These are phyloP conservation scores for Tricholoma sp. DNA, from an alignment of 768 basidiomycete species.

Conservation along the genomic window DNA sequence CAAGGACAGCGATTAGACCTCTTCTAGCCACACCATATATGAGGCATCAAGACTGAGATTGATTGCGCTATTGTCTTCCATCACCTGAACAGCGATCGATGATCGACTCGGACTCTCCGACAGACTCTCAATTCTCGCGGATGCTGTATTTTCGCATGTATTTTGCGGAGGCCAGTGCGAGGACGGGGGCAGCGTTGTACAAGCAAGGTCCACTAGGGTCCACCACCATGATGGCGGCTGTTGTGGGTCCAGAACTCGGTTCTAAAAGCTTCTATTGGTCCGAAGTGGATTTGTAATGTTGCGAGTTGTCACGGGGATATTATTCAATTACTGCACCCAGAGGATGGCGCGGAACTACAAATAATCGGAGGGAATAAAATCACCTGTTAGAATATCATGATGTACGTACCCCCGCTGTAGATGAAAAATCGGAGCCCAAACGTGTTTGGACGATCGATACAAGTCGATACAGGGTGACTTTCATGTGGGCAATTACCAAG, in stretches of 20 bases:
- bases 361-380: not conserved
- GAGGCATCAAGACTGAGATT: not conserved
- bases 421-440: not conserved
- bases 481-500: not conserved
- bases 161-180: not conserved
- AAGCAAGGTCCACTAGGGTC: not conserved
- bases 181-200: not conserved
- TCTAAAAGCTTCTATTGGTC: not conserved
- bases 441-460: not conserved
- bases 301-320: not conserved
- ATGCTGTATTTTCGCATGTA: not conserved
- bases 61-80: not conserved
- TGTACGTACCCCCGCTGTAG: not conserved
- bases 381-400: not conserved
- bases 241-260: not conserved
- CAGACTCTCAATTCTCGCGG: not conserved
- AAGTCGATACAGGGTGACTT: not conserved
- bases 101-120: too few relatives aligned
- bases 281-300: not conserved
- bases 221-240: not conserved
- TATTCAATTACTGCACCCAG: not conserved
- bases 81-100: not conserved
- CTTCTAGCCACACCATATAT: too few relatives aligned
- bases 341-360: not conserved
- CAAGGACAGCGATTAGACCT: too few relatives aligned